Conservation (phyloP, 1,284 basidiomycete genomes). For the Vanrija sp. region DNA sequence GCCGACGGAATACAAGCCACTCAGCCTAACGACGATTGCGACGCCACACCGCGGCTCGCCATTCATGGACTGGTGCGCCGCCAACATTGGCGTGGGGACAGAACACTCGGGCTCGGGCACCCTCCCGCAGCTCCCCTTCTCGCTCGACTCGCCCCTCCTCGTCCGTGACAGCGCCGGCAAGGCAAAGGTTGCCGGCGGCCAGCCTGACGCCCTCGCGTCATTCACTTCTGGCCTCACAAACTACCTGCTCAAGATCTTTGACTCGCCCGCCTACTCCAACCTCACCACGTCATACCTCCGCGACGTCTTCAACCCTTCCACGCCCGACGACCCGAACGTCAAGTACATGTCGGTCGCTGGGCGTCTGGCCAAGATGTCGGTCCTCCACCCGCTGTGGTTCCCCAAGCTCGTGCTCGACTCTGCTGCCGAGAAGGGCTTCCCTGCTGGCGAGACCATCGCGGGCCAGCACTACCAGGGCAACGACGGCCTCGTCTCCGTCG, state of each 20-base stretch:
- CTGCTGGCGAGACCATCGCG: slow-evolving; percentile 57
- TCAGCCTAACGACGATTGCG: slow-evolving; percentile 83
- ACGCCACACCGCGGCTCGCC: slow-evolving; percentile 95
- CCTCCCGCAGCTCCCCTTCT: slow-evolving; percentile 42
- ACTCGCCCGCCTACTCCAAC: slow-evolving; percentile 96
- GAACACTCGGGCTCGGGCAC: slow-evolving; percentile 9
- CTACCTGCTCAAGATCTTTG: slow-evolving; percentile 83
- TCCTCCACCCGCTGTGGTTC: slow-evolving; percentile 95
- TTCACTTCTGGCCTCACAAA: slow-evolving; percentile 60
- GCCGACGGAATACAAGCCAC: slow-evolving; percentile 76
- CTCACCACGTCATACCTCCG: slow-evolving; percentile 82
- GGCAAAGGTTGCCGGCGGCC: slow-evolving; percentile 5
- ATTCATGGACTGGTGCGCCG: slow-evolving; percentile 99
- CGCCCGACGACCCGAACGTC: slow-evolving; percentile 77
- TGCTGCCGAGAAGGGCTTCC: slow-evolving; percentile 53
- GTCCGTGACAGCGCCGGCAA: slow-evolving; percentile 26
- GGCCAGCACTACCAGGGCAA: slow-evolving; percentile 70
- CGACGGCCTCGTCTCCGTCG: slow-evolving; percentile 88
- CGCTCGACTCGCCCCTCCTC: slow-evolving; percentile 53
- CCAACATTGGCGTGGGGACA: slow-evolving; percentile 78
- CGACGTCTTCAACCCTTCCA: slow-evolving; percentile 83
- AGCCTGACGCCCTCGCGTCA: slow-evolving; percentile 22
- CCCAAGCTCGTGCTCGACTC: slow-evolving; percentile 88
- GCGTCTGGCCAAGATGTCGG: slow-evolving; percentile 61
- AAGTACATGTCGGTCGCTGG: slow-evolving; percentile 91